phyloP scores from a whole-genome alignment of 2,329 filamentous ascomycete species.

The Aureobasidium sp. region DNA sequence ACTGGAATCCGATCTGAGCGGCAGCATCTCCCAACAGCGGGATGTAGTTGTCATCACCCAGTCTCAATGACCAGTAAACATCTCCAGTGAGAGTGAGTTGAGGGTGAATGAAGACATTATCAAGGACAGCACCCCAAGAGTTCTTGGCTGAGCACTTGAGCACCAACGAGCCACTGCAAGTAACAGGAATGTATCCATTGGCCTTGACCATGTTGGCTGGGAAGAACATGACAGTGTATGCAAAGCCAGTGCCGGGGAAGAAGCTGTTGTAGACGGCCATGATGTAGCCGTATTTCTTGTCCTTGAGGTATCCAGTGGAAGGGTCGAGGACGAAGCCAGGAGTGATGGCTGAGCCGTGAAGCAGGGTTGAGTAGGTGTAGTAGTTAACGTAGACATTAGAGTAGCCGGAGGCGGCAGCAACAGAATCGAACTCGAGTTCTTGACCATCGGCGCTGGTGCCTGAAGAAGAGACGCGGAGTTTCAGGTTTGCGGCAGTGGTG shows the following conservation, averaged over 20 bases:
- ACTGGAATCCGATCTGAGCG: not conserved
- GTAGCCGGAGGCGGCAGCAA: not conserved
- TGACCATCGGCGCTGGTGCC: not conserved
- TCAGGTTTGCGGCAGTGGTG: not conserved
- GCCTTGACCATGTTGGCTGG: not conserved
- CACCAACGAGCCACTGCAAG: not conserved
- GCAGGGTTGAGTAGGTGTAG: not conserved
- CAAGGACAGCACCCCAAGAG: not conserved
- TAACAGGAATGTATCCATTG: not conserved
- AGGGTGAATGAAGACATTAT: not conserved
- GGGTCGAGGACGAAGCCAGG: not conserved
- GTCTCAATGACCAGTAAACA: not conserved
- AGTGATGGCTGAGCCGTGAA: not conserved
- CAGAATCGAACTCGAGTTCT: not conserved
- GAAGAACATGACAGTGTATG: constrained; percentile 3
- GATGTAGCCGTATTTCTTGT: constrained; percentile 3
- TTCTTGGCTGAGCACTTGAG: not conserved
- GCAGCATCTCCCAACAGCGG: not conserved
- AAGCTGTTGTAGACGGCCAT: not conserved
- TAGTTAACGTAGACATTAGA: not conserved
- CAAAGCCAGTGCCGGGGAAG: not conserved
- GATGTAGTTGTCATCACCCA: not conserved
- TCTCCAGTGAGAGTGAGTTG: not conserved
- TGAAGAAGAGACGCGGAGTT: not conserved
- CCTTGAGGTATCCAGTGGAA: not conserved